Evolutionary conservation across 73 alveolate species (phyloP), one percentile per base, ranked within the genome.

Genomic region (Blepharisma japonicum): DNA sequence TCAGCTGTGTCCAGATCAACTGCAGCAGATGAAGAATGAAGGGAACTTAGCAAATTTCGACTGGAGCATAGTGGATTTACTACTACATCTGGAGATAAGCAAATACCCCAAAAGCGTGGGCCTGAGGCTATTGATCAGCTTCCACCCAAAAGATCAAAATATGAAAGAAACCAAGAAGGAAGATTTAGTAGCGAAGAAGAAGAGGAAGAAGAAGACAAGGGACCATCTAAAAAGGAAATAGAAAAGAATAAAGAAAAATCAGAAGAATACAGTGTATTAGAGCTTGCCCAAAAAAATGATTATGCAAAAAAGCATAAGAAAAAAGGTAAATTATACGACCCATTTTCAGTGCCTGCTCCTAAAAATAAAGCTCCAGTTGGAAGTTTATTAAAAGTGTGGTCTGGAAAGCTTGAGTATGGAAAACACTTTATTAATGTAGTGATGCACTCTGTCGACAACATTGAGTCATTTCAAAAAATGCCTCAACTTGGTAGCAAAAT

Each of bases 111-210:
- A 32, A 32, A 32, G 3, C 42, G 42, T 32, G 42, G 5, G 5
- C 42, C 42, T 32, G 42, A 32, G 42, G 42, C 42, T 32, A 8
- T 39, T 61, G 74, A 61, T 14, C 47, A 61, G 14, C 74, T 61
- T 61, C 74, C 74, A 61, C n/a, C 11, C 39, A n/a, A 39, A 39
- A 61, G 74, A 25, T 20, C 39, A 14, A n/a, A 39, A 18, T 61
- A 61, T 25, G 74, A 61, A 14, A 20, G n/a, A 53, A 14, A 61
- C 74, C 74, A n/a, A 61, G 74, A 61, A 61, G 74, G 74, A 14
- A 61, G 47, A 25, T 61, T 61, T 25, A 61, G 74, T 5, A 18
- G 49, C 11, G 74, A 61, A n/a, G 74, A 61, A 61, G 74, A 61
- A 61, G 74, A 61, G 23, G 49, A 8, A 9, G 46, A 25, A 11